Evolutionary conservation across 768 basidiomycete species (phyloP), one percentile per base, ranked within the genome.

Genomic region (Lactarius deliciosus): DNA sequence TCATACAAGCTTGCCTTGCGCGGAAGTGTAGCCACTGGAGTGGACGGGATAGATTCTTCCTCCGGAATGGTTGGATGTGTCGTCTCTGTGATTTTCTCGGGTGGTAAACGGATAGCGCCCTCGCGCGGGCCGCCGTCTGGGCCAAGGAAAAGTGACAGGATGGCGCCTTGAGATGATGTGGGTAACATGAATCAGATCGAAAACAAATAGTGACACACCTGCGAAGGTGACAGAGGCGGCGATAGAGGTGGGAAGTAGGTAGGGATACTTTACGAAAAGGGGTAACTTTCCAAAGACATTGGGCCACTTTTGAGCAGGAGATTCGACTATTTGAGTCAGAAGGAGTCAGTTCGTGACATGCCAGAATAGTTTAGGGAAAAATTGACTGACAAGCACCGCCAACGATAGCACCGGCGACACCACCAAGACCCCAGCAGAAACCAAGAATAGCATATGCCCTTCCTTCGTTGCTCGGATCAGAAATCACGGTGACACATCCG

Each of bases 371-470:
- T 30, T 30, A 30, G 28, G 28, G 0, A 63, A 36, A 64, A 9
- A 18, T 47, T 3, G 25, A 81, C 91, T 76, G 70, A 93, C 92
- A 88, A 71, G 86, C 79, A 71, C 92, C 92, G 68, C 92, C 94
- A 36, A 96, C 83, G 61, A 95, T 89, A 56, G 91, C 90, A 54
- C 94, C 94, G 56, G 88, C 85, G 15, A 95, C 92, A 84, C 96
- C 97, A 68, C 96, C 97, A 70, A 98, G 85, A 67, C 95, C 96
- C 97, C 96, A 97, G 71, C 89, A 92, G 76, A 96, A 97, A 13
- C 91, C 96, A 57, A 98, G 80, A 64, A 96, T 91, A 56, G 95
- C 93, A 76, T 98, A 30, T 28, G 96, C 97, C 71, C 94, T 84
- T 30, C 91, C 91, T 77, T 98, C 96, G 76, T 99, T 99, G 60